A percentile compares a stretch with the other conserved stretches of the same genome.
These are phyloP conservation scores for Angophora floribunda DNA, from an alignment of 345 rosid genomes.

Conservation along the genomic window DNA sequence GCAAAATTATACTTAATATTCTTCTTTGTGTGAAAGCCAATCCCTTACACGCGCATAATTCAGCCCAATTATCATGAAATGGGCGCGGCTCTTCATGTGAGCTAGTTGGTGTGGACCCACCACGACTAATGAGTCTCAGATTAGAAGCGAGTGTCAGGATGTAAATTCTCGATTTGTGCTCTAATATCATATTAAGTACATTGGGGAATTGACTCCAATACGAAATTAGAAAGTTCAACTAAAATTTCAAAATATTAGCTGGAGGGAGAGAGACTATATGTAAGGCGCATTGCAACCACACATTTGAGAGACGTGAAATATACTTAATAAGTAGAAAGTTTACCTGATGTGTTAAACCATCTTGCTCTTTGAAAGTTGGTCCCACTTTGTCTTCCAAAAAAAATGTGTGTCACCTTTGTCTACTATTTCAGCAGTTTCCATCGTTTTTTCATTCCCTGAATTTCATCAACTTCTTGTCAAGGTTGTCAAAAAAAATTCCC, in stretches of 20 bases:
- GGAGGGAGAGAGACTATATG: not conserved
- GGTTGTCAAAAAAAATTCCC: not conserved
- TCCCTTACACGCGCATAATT: not conserved
- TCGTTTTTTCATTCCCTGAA: not conserved
- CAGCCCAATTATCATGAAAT: not conserved
- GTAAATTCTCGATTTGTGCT: not conserved
- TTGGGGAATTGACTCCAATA: not conserved
- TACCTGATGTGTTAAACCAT: not conserved
- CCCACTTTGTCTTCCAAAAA: not conserved
- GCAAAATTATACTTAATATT: not conserved
- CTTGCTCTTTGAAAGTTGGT: not conserved
- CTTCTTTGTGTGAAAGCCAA: not conserved
- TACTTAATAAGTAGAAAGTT: not conserved
- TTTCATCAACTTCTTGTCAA: not conserved
- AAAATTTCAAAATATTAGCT: not conserved
- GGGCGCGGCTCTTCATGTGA: not conserved
- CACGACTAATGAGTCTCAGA: not conserved
- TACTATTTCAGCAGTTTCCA: not conserved
- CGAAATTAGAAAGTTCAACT: not conserved
- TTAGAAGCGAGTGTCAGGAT: not conserved
- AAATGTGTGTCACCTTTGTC: not conserved
- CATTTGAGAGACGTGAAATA: not conserved
- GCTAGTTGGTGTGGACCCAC: not conserved
- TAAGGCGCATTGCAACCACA: not conserved
- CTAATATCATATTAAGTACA: not conserved